These are phyloP conservation scores for Blepharisma stoltei DNA, from an alignment of 73 alveolate species.

Conservation along the genomic window DNA sequence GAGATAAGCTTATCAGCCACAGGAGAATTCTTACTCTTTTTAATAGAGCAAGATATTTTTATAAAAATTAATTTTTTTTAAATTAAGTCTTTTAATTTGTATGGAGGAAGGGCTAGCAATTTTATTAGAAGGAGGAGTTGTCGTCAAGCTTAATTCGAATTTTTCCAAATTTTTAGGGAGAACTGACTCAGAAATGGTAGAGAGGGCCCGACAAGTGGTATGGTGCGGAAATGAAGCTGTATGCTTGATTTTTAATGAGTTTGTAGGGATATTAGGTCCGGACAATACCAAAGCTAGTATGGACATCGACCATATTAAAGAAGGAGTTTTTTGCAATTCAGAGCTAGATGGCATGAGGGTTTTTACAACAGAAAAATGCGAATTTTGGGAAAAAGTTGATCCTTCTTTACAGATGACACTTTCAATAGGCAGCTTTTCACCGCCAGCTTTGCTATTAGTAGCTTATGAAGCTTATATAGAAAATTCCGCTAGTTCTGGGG, in stretches of 20 bases:
- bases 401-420: slow-evolving; percentile 38
- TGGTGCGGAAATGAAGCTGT: slow-evolving; percentile 67
- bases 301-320: background rate
- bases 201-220: slow-evolving; percentile 35
- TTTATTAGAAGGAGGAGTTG: background rate
- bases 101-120: no score
- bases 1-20: slow-evolving; percentile 1
- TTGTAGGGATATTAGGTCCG: slow-evolving; percentile 41
- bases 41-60: no score
- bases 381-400: slow-evolving; percentile 38
- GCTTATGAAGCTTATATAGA: slow-evolving; percentile 52
- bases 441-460: slow-evolving; percentile 38
- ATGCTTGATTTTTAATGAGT: slow-evolving; percentile 29
- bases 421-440: slow-evolving; percentile 22
- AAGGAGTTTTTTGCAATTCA: slow-evolving; percentile 47
- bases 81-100: no score
- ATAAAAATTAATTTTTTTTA: no score
- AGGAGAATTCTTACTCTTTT: slow-evolving; percentile 6
- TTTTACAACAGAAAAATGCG: slow-evolving; percentile 42
- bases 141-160: background rate
- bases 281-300: slow-evolving; percentile 21
- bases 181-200: slow-evolving; percentile 20
- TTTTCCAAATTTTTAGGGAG: background rate
- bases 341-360: slow-evolving; percentile 59
- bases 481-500: slow-evolving; percentile 44